Evolutionary conservation across 176 grass and related monocot genomes (phyloP).

Genomic region (Pontederia paniculata): DNA sequence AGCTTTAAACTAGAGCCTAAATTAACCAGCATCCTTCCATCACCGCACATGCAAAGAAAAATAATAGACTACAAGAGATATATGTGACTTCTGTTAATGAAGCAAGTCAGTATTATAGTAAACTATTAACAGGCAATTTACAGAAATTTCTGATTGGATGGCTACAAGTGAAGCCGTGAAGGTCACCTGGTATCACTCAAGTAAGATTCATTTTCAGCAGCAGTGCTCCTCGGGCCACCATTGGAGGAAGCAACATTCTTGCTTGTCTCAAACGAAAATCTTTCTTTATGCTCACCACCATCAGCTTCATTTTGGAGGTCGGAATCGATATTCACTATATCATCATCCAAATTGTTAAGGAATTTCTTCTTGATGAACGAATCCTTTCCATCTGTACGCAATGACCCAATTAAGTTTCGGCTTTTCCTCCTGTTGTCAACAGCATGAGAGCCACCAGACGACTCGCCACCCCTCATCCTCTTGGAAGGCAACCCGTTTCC

Average conservation of each 20-base stretch:
- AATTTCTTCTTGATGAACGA: neutral
- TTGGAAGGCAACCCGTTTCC: neutral
- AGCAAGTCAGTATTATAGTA: neutral
- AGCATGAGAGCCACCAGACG: neutral
- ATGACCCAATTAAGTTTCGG: neutral
- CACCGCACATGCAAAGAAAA: too few species aligned
- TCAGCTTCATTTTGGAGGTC: neutral
- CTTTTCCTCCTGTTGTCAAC: neutral
- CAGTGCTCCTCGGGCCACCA: neutral
- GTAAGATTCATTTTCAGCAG: slow-evolving; percentile 52
- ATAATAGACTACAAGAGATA: too few species aligned
- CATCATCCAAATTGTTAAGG: neutral
- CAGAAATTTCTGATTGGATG: neutral
- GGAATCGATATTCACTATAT: neutral
- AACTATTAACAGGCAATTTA: neutral
- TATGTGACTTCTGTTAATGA: neutral
- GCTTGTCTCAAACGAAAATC: too few species aligned
- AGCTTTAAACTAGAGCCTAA: too few species aligned
- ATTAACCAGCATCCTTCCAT: too few species aligned
- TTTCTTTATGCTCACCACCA: too few species aligned
- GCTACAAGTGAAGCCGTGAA: too few species aligned
- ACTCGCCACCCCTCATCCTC: neutral
- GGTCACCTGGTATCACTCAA: slow-evolving; percentile 75
- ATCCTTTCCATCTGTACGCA: neutral
- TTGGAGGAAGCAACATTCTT: neutral